Evolutionary conservation across 2,329 filamentous ascomycete species (phyloP).

Genomic region (Tolypocladium album): DNA sequence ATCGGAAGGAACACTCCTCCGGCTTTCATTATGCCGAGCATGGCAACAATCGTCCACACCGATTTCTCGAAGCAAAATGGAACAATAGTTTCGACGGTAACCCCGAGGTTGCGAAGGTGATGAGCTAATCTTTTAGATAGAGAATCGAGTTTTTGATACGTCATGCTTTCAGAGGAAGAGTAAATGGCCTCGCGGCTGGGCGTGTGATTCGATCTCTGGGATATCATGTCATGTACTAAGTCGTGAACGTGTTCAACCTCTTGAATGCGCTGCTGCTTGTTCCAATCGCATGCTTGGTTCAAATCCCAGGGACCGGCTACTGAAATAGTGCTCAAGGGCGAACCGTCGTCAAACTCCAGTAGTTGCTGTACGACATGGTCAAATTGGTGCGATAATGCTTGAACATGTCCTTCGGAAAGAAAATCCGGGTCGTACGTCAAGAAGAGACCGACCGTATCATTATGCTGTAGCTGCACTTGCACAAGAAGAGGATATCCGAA

Average conservation of each 20-base stretch:
- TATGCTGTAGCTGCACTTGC: not conserved
- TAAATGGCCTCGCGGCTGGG: not conserved
- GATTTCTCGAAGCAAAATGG: not conserved
- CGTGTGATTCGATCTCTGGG: not conserved
- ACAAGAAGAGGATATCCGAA: not conserved
- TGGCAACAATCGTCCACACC: not conserved
- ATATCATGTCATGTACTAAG: not conserved
- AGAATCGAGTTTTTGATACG: not conserved
- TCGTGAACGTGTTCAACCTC: not conserved
- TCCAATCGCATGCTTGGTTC: not conserved
- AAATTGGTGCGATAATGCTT: not conserved
- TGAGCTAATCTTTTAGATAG: not conserved
- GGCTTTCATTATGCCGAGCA: not conserved
- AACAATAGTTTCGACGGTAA: not conserved
- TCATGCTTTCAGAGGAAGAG: not conserved
- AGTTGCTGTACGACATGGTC: not conserved
- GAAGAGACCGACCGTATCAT: not conserved
- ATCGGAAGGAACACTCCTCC: not conserved
- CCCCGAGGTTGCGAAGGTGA: not conserved
- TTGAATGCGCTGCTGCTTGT: not conserved
- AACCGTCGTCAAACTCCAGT: not conserved
- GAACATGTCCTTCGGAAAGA: not conserved
- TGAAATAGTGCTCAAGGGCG: not conserved
- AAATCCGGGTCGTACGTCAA: not conserved
- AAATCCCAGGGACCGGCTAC: not conserved